Conservation (phyloP, 805 yeast genomes). For the Metschnikowia kofuensis region DNA sequence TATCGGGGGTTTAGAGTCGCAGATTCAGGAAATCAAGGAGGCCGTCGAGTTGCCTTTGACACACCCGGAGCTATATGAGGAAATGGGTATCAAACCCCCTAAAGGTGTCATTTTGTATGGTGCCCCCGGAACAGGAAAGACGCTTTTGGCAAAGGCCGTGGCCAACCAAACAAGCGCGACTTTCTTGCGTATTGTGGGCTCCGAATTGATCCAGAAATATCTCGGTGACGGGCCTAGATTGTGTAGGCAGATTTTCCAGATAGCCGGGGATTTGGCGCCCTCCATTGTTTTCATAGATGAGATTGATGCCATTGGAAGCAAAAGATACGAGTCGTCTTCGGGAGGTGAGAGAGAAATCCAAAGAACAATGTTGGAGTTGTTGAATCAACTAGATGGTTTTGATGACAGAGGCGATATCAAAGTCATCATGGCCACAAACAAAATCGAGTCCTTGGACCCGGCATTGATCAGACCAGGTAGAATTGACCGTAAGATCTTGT, state of each 20-base stretch:
- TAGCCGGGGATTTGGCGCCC: conserved; percentile 96
- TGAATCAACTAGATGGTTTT: conserved; percentile 94
- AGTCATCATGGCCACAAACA: conserved; percentile 97
- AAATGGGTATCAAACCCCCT: conserved; percentile 98
- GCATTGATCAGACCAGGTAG: conserved; percentile 97
- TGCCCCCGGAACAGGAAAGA: conserved; percentile 98
- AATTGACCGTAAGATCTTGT: conserved; percentile 91
- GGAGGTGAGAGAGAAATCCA: conserved; percentile 98
- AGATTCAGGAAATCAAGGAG: conserved; percentile 97
- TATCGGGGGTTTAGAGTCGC: conserved; percentile 93
- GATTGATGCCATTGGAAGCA: conserved; percentile 98
- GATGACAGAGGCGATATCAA: conserved; percentile 97
- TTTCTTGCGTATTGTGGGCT: conserved; percentile 92
- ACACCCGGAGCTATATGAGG: conserved; percentile 95
- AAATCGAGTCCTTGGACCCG: conserved; percentile 90
- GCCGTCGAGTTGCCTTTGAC: conserved; percentile 94
- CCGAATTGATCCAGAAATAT: conserved; percentile 94
- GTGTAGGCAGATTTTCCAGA: conserved; percentile 90
- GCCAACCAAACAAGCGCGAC: conserved; percentile 98
- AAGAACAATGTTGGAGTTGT: conserved; percentile 93
- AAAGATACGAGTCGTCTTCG: conserved; percentile 92
- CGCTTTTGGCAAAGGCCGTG: conserved; percentile 93
- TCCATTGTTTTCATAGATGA: conserved; percentile 98
- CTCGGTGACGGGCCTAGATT: conserved; percentile 97
- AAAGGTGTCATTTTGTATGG: conserved; percentile 97